Evolutionary conservation across 2,329 filamentous ascomycete species (phyloP), one percentile per base, ranked within the genome.

Genomic region (Hymenoscyphus albidus): DNA sequence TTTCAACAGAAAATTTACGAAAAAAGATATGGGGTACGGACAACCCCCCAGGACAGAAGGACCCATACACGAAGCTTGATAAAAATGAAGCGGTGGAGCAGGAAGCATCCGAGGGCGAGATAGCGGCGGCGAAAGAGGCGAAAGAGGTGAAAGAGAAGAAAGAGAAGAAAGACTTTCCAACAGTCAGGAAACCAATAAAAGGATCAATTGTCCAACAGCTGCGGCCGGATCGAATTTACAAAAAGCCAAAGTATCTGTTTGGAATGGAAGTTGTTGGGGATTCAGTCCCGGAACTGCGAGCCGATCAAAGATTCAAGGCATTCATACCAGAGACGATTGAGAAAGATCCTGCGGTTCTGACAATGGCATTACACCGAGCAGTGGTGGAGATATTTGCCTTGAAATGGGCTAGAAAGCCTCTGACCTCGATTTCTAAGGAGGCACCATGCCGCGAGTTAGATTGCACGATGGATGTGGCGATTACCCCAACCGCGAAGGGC

Each of bases 351-450:
- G 71, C 76, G 6, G 73, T 78, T 35, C 67, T 80, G 62, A 70
- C 76, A 51, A 75, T 72, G 55, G 78, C 81, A 39, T 78, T 88
- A 51, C 83, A 84, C 67, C 80, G 83, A 66, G 81, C 85, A 3
- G 76, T 84, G 12, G 80, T 87, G 5, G 85, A 89, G 71, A 75
- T 85, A 4, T 80, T 81, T 65, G 75, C 83, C 2, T 74, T 85
- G 73, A 77, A 77, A 65, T 73, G 78, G 68, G 76, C 78, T 62
- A 80, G 78, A 57, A 78, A 76, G 67, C 67, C 72, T 32, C 58
- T 73, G 18, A 60, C 61, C 14, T 59, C 65, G 6, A 62, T 74
- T 7, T 70, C 68, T 5, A 66, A 65, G 6, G 58, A 66, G 3
- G 61, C 56, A 32, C 61, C 65, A 61, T 66, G 59, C 12, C 48